phyloP scores from a whole-genome alignment of 805 yeast species.

The Isabelozyma rhagii region DNA sequence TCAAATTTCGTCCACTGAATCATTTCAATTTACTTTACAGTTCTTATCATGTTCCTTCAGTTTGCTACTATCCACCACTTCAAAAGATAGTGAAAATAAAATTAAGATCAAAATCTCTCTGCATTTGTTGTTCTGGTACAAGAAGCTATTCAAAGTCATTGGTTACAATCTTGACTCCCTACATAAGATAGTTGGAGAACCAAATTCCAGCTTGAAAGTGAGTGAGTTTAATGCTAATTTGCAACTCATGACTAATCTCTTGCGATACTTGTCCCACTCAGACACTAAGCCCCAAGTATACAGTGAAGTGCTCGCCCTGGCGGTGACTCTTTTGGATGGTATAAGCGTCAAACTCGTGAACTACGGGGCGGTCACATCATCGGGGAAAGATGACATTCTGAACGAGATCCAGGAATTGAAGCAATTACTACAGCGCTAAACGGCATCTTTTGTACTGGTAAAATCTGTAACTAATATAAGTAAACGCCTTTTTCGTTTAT shows the following conservation, averaged over 20 bases:
- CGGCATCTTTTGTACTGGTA: no score
- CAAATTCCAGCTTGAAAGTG: constrained; percentile 7
- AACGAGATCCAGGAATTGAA: not conserved
- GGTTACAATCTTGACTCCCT: constrained; percentile 24
- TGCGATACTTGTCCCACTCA: constrained; percentile 14
- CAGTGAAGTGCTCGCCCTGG: not conserved
- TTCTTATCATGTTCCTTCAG: constrained; percentile 39
- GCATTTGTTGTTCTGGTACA: constrained; percentile 28
- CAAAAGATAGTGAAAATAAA: constrained; percentile 4
- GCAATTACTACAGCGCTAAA: not conserved
- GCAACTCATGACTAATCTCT: constrained; percentile 30
- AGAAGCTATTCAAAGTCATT: constrained; percentile 36
- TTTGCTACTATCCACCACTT: constrained; percentile 19
- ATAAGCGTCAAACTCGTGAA: not conserved
- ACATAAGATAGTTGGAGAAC: constrained; percentile 9
- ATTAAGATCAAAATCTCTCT: constrained; percentile 14
- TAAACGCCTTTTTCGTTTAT: no score
- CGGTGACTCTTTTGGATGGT: not conserved
- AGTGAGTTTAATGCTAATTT: constrained; percentile 31
- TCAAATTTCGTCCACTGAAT: constrained; percentile 34
- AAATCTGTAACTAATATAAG: no score
- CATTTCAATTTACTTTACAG: constrained; percentile 39
- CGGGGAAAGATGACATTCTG: not conserved
- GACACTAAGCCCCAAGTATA: not conserved
- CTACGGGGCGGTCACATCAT: not conserved